Base-by-base conservation (phyloP, 495 filamentous ascomycete genomes). In the Cryomyces minteri region DNA sequence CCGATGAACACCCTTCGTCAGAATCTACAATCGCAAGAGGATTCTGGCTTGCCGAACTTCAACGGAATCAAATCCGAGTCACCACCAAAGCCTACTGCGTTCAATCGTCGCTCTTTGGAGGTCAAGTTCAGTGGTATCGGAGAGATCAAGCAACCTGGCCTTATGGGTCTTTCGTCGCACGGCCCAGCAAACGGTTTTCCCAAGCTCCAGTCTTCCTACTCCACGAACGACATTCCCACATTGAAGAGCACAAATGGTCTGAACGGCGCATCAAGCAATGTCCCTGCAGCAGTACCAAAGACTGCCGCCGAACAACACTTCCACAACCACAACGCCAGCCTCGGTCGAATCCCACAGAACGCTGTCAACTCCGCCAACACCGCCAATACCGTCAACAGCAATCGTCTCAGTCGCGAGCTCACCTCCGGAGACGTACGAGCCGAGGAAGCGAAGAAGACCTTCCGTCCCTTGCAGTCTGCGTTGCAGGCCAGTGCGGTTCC, bases 171-270 rank as follows among this genome's bases (percentile, higher is more conserved):
- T 57, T 77, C 63, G 48, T 80, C 52, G 42, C 51, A 45, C 34
- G 47, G 43, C 11, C 29, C 46, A 6, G 14, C 51, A 40, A 57
- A 56, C 47, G 61, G 57, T 36, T 54, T 57, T 49, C 60, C 69
- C 49, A 88, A 76, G 66, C 61, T 92, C 33, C 81, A 87, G 61
- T 77, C 82, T 4, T 94, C 88, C 2, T 95, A 84, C 62, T 95
- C 90, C 2, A 79, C 86, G 18, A 83, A 79, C 58, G 90, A 95
- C 54, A 65, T 95, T 4, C 82, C 88, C n/a, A 93, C 87, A 1
- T 66, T 85, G 51, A 90, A 87, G 68, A 76, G 63, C 31, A 66
- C 67, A 40, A 57, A 59, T 58, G 62, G 34, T 54, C 61, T 56
- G n/a, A 63, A 64, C 40, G 60, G 43, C 50, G 54, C 47, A 43